Evolutionary conservation across 129 eudicot genomes (phyloP).

Genomic region (Pulicaria dysenterica): DNA sequence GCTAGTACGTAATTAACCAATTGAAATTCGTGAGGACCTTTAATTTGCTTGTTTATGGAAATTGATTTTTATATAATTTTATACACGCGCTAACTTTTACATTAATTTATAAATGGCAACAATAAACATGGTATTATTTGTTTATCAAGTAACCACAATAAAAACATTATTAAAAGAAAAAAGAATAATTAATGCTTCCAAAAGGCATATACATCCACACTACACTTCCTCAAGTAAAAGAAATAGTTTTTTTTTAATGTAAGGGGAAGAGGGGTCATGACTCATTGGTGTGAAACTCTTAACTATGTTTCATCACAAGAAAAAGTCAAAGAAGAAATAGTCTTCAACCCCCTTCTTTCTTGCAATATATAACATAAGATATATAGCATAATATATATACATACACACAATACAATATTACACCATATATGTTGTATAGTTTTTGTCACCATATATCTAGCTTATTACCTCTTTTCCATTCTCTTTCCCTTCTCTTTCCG

Average conservation of each 20-base stretch:
- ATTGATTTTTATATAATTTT: too few relatives aligned
- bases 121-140: too few relatives aligned
- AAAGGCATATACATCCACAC: conserved; percentile 6
- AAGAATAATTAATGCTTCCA: neutral
- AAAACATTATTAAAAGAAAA: neutral
- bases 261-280: neutral
- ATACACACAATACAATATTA: neutral
- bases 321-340: conserved; percentile 37
- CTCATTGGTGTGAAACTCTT: conserved; percentile 32
- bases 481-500: conserved; percentile 41
- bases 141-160: conserved; percentile 1
- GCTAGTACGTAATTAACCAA: too few relatives aligned
- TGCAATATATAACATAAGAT: neutral
- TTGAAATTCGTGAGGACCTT: too few relatives aligned
- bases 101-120: too few relatives aligned
- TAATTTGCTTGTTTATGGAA: too few relatives aligned
- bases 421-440: neutral
- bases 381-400: neutral
- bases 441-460: neutral
- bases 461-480: conserved; percentile 31
- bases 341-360: conserved; percentile 23
- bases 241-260: neutral
- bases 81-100: too few relatives aligned
- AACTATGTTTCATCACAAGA: conserved; percentile 31
- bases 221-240: conserved; percentile 23